Evolutionary conservation across 2,329 filamentous ascomycete genomes (phyloP).

Genomic region (Ceratocystis colombiana): DNA sequence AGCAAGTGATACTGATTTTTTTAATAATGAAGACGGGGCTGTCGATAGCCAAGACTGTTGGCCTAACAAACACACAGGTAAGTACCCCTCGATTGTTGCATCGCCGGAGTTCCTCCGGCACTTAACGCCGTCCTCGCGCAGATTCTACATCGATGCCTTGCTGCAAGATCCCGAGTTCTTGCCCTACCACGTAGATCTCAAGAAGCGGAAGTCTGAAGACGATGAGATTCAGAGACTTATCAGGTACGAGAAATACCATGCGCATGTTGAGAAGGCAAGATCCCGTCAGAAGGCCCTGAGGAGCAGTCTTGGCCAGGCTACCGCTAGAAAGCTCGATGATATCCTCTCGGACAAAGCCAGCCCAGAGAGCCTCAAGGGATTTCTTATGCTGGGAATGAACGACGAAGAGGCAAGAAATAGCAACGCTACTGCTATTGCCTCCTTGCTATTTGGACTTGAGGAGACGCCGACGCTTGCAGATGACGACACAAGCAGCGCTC

Average conservation of each 20-base stretch:
- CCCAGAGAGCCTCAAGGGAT: neutral
- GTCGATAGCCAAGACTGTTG: neutral
- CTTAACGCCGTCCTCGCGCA: neutral
- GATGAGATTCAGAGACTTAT: neutral
- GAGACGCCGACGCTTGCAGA: neutral
- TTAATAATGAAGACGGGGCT: neutral
- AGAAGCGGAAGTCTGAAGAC: neutral
- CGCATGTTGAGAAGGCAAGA: neutral
- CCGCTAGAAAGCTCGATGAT: neutral
- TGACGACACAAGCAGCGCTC: neutral
- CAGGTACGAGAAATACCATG: neutral
- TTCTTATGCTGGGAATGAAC: neutral
- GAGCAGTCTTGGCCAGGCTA: neutral
- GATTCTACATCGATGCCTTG: neutral
- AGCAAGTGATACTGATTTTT: neutral
- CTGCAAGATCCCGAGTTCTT: constrained; percentile 3
- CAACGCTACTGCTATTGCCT: constrained; percentile 8
- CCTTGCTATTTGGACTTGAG: neutral
- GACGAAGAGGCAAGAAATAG: neutral
- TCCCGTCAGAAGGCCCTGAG: neutral
- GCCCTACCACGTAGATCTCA: neutral
- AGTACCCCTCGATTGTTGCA: neutral
- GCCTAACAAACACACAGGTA: neutral
- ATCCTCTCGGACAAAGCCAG: neutral
- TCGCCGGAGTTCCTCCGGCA: neutral